Conservation (phyloP, 73 alveolate species). For the Symbiodinium natans region DNA sequence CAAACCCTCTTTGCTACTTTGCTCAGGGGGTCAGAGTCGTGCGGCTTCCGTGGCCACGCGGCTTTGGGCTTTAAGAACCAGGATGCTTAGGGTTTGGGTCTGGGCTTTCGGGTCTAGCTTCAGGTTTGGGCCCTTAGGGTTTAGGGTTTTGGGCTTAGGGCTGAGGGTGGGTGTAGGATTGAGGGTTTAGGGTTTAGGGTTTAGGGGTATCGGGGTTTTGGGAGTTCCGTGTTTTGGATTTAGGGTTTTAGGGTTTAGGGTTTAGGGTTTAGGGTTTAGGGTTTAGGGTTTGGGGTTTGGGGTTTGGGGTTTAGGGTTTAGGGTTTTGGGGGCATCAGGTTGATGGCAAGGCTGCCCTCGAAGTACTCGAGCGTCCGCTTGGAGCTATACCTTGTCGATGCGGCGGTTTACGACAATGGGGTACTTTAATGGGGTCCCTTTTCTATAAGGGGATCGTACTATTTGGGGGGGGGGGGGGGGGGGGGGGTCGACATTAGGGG, state of each 20-base stretch:
- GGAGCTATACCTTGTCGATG: constrained; percentile 43
- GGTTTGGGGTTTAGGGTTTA: not conserved
- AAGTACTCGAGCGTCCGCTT: constrained; percentile 86
- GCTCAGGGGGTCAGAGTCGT: too few relatives aligned
- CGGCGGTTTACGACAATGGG: not conserved
- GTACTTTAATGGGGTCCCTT: not conserved
- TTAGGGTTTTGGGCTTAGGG: not conserved
- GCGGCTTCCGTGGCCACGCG: too few relatives aligned
- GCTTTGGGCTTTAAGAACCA: too few relatives aligned
- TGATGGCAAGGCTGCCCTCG: constrained; percentile 60
- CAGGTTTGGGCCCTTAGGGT: not conserved
- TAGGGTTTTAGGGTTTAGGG: too few relatives aligned
- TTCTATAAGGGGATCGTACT: too few relatives aligned
- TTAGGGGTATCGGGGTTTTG: not conserved
- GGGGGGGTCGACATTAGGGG: too few relatives aligned
- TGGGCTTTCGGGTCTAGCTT: too few relatives aligned
- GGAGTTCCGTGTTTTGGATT: not conserved
- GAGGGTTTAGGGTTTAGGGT: not conserved
- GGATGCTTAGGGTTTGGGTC: too few relatives aligned
- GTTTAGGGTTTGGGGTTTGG: not conserved
- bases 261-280: not conserved
- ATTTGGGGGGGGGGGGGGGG: too few relatives aligned
- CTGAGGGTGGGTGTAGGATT: too few relatives aligned
- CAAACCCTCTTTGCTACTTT: not conserved
- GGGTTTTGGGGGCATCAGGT: not conserved